Percentiles rank a stretch among this genome's conserved stretches.
These are phyloP conservation scores for Solanum rostratum DNA, from an alignment of 257 asterid genomes.

Conservation along the genomic window DNA sequence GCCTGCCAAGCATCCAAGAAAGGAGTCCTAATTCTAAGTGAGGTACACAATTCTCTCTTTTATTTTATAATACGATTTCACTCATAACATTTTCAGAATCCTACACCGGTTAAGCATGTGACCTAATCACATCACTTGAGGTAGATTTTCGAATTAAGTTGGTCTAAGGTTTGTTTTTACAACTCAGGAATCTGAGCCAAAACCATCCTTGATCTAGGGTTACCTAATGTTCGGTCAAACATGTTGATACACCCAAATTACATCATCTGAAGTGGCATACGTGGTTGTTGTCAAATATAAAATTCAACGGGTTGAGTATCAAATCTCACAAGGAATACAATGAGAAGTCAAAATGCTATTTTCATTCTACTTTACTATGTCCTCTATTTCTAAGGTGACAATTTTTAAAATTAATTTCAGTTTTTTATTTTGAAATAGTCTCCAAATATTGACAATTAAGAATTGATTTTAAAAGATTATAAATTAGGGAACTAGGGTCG, in stretches of 20 bases:
- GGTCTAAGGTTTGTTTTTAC: neutral
- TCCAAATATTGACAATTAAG: too few species aligned
- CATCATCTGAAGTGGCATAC: neutral
- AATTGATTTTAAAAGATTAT: too few species aligned
- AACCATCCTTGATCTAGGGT: neutral
- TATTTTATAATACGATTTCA: neutral
- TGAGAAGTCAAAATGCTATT: neutral
- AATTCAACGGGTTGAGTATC: neutral
- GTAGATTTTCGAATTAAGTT: neutral
- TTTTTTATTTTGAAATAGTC: too few species aligned
- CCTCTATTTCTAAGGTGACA: too few species aligned
- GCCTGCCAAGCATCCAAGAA: constrained; percentile 90
- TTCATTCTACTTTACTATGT: neutral
- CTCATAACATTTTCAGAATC: neutral
- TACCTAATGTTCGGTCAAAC: neutral
- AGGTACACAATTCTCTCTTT: constrained; percentile 36
- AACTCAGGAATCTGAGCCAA: neutral
- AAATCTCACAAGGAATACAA: neutral
- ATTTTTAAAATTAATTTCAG: too few species aligned
- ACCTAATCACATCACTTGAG: neutral
- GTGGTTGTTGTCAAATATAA: neutral
- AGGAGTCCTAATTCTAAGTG: constrained; percentile 91
- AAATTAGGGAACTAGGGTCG: too few species aligned
- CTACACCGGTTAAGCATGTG: neutral
- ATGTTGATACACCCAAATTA: neutral